A percentile compares a stretch with the other conserved stretches of the same genome.
phyloP scores from a whole-genome alignment of 2,329 filamentous ascomycete species.

The Pseudomassariella vexata region DNA sequence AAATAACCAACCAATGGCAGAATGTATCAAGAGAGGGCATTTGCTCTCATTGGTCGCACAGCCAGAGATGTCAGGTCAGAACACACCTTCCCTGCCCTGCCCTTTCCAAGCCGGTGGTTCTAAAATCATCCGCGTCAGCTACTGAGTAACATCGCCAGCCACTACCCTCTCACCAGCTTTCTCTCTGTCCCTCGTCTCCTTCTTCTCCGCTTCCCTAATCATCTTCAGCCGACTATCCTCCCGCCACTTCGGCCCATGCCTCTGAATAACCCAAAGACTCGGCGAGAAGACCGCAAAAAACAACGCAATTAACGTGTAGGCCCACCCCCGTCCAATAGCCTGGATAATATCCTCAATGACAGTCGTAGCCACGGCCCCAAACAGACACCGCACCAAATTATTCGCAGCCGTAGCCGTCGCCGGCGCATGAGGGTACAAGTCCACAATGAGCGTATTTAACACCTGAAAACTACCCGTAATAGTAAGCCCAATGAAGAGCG shows the following conservation, averaged over 20 bases:
- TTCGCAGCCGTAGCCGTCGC: slow-evolving; percentile 60
- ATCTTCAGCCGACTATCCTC: slow-evolving; percentile 40
- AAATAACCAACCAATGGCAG: too few species aligned
- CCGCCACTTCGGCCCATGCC: slow-evolving; percentile 43
- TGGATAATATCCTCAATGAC: slow-evolving; percentile 54
- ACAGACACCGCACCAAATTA: slow-evolving; percentile 56
- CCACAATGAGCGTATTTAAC: slow-evolving; percentile 58
- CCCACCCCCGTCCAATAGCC: slow-evolving; percentile 55
- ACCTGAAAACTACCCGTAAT: slow-evolving; percentile 59
- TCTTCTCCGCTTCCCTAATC: slow-evolving; percentile 21
- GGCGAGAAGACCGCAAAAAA: slow-evolving; percentile 44
- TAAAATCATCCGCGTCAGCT: too few species aligned
- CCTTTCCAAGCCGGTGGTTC: too few species aligned
- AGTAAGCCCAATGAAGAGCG: slow-evolving; percentile 51
- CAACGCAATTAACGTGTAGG: slow-evolving; percentile 52
- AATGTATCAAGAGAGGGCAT: too few species aligned
- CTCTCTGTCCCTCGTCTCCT: slow-evolving; percentile 21
- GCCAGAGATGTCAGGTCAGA: too few species aligned
- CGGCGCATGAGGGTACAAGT: slow-evolving; percentile 54
- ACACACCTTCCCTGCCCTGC: too few species aligned
- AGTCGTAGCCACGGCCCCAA: slow-evolving; percentile 54
- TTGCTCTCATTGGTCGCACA: too few species aligned
- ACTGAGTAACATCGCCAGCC: too few species aligned
- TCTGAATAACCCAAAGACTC: slow-evolving; percentile 42
- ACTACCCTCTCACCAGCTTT: too few species aligned